Evolutionary conservation across 2,329 filamentous ascomycete species (phyloP).

Genomic region (Trichoderma lentiforme): DNA sequence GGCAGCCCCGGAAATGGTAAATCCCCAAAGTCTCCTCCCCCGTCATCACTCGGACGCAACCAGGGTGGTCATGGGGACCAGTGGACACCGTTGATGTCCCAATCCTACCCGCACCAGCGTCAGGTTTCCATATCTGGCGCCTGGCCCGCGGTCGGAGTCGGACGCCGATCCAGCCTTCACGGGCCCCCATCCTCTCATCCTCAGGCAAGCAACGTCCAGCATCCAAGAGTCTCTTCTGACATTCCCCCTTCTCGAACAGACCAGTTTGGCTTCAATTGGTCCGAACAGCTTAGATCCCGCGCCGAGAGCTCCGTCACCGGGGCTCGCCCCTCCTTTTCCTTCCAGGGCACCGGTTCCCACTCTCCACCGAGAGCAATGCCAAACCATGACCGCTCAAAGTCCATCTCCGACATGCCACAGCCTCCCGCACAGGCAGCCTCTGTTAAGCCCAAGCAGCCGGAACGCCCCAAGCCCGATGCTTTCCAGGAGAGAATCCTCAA

Average conservation of each 20-base stretch:
- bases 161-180: slow-evolving; percentile 37
- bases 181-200: slow-evolving; percentile 33
- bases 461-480: slow-evolving; percentile 75
- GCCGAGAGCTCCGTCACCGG: slow-evolving; percentile 74
- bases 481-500: slow-evolving; percentile 97
- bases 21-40: slow-evolving; percentile 43
- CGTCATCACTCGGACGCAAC: slow-evolving; percentile 32
- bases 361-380: slow-evolving; percentile 35
- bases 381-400: slow-evolving; percentile 65
- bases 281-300: slow-evolving; percentile 88
- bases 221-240: slow-evolving; percentile 63
- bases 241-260: slow-evolving; percentile 61
- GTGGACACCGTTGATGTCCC: slow-evolving; percentile 20
- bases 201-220: slow-evolving; percentile 60
- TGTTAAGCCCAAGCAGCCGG: slow-evolving; percentile 42
- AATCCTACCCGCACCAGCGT: slow-evolving; percentile 24
- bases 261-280: slow-evolving; percentile 90
- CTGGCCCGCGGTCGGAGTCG: slow-evolving; percentile 33
- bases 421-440: slow-evolving; percentile 51
- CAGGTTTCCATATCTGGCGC: slow-evolving; percentile 32
- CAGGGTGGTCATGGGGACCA: slow-evolving; percentile 33
- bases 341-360: slow-evolving; percentile 43
- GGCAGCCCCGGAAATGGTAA: slow-evolving; percentile 65
- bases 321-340: slow-evolving; percentile 56
- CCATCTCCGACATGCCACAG: slow-evolving; percentile 61